A percentile compares a stretch with the other conserved stretches of the same genome.
Conservation (phyloP, 106 monocot genomes). For the Hemerocallis citrina region DNA sequence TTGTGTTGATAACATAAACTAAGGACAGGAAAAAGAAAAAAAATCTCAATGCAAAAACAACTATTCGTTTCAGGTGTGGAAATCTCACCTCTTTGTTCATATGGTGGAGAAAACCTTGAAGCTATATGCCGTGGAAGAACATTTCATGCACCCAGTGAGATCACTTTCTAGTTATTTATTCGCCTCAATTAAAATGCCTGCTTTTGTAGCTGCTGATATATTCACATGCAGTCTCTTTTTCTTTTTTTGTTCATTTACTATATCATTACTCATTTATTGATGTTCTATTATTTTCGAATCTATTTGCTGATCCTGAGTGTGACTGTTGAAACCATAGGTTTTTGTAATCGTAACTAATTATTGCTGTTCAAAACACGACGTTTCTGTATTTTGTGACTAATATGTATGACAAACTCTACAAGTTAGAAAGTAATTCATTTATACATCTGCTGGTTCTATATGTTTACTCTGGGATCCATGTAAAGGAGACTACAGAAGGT, state of each 20-base stretch:
- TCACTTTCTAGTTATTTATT: constrained; percentile 37
- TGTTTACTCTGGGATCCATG: too few relatives aligned
- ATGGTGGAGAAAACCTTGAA: constrained; percentile 89
- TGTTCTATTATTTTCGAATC: not conserved
- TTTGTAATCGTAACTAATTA: not conserved
- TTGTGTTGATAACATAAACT: too few relatives aligned
- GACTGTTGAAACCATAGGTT: not conserved
- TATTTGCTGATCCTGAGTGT: not conserved
- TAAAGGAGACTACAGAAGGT: too few relatives aligned
- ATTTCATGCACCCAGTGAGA: constrained; percentile 93
- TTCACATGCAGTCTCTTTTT: not conserved
- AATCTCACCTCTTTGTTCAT: constrained; percentile 86
- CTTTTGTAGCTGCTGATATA: not conserved
- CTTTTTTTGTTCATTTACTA: not conserved
- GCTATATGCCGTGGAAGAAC: constrained; percentile 92
- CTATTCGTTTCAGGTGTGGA: constrained; percentile 58
- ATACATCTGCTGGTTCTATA: too few relatives aligned
- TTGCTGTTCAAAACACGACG: too few relatives aligned
- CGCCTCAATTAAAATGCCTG: not conserved
- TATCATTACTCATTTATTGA: not conserved
- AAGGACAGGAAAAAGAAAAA: too few relatives aligned
- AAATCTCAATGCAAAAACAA: too few relatives aligned
- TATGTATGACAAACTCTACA: too few relatives aligned
- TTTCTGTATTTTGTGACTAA: not conserved
- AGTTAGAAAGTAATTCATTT: too few relatives aligned